Conservation (phyloP, 2,329 filamentous ascomycete genomes). For the Mollisia scopiformis region DNA sequence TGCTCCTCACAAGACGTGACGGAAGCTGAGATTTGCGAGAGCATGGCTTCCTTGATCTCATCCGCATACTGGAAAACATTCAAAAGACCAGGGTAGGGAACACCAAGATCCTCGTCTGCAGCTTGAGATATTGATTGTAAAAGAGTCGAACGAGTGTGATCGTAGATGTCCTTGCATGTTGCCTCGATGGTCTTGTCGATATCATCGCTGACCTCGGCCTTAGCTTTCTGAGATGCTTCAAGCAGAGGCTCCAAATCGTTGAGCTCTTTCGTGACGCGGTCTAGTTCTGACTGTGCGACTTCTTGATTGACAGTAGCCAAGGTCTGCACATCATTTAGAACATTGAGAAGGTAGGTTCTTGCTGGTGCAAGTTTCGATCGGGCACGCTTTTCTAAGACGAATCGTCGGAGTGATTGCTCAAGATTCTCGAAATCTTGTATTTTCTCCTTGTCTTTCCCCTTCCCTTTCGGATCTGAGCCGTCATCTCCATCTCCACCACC, state of each 20-base stretch:
- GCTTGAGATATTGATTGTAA: constrained; percentile 75
- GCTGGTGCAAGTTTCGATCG: constrained; percentile 94
- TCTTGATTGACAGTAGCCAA: constrained; percentile 87
- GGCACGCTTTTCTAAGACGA: constrained; percentile 94
- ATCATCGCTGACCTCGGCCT: constrained; percentile 75
- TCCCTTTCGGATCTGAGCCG: constrained; percentile 66
- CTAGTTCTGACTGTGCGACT: constrained; percentile 81
- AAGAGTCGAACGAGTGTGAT: constrained; percentile 77
- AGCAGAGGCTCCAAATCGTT: constrained; percentile 82
- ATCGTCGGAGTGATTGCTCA: constrained; percentile 85
- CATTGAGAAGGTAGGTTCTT: constrained; percentile 92
- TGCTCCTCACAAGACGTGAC: constrained; percentile 83
- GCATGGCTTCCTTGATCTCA: constrained; percentile 88
- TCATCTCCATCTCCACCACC: constrained; percentile 51
- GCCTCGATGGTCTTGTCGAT: constrained; percentile 83
- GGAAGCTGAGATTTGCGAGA: constrained; percentile 80
- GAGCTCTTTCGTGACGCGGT: constrained; percentile 80
- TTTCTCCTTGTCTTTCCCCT: constrained; percentile 88
- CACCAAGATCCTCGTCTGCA: constrained; percentile 76
- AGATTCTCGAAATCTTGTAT: constrained; percentile 87
- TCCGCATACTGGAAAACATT: constrained; percentile 91
- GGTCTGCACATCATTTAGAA: constrained; percentile 82
- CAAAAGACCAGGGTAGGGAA: constrained; percentile 85
- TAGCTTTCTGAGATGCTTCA: constrained; percentile 81
- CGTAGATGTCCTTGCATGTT: constrained; percentile 84